Evolutionary conservation across 805 yeast genomes (phyloP).

Genomic region (Candida coleopterorum): DNA sequence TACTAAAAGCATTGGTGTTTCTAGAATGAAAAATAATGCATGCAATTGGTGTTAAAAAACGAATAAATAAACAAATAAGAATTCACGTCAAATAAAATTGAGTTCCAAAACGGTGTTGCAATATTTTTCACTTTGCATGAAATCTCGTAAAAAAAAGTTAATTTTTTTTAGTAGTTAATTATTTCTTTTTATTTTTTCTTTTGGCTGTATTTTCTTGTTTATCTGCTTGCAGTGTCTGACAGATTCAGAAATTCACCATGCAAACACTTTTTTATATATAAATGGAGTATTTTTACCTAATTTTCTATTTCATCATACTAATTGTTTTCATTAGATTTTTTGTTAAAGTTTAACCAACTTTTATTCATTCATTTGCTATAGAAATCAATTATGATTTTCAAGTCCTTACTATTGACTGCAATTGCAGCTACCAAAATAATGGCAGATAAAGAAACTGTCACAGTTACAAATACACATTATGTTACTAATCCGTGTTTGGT

Average conservation of each 20-base stretch:
- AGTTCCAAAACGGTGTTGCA: too few species aligned
- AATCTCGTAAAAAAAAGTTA: not conserved
- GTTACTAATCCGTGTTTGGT: slow-evolving; percentile 20
- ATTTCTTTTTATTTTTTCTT: not conserved
- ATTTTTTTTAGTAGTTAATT: not conserved
- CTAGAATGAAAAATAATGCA: too few species aligned
- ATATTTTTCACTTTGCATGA: too few species aligned
- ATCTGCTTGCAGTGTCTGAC: not conserved
- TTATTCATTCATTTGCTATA: slow-evolving; percentile 1
- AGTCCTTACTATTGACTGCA: slow-evolving; percentile 1
- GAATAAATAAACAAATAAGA: too few species aligned
- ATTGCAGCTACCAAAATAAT: slow-evolving; percentile 1
- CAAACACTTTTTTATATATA: not conserved
- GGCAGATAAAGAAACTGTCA: slow-evolving; percentile 15
- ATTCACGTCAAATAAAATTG: too few species aligned
- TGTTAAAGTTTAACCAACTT: slow-evolving; percentile 2
- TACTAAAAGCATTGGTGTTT: too few species aligned
- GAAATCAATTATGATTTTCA: not conserved
- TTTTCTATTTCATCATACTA: too few species aligned
- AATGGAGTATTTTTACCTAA: too few species aligned
- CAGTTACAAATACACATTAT: slow-evolving; percentile 23
- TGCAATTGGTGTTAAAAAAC: too few species aligned
- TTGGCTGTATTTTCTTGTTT: not conserved
- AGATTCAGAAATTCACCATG: not conserved
- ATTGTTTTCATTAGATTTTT: too few species aligned